These are phyloP conservation scores for Thalassiosira livingstoniorum DNA, from an alignment of 352 stramenopile species.

Conservation along the genomic window DNA sequence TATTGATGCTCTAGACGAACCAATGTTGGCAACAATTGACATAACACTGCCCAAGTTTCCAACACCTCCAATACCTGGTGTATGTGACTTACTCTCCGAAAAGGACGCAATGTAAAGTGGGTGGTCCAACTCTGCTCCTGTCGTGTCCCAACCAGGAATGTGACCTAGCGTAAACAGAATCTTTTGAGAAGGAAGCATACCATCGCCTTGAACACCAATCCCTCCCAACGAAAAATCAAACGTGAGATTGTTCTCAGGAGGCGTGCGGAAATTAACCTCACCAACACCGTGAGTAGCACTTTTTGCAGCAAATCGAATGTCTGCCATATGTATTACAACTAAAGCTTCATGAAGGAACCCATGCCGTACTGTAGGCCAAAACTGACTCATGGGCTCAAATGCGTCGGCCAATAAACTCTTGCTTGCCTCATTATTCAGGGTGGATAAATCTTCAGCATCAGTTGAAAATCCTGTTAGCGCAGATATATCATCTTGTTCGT, in stretches of 20 bases:
- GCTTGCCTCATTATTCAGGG: slow-evolving; percentile 9
- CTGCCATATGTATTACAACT: slow-evolving; percentile 52
- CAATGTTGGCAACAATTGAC: slow-evolving; percentile 23
- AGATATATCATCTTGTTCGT: slow-evolving; percentile 57
- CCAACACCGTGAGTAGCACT: too few relatives aligned
- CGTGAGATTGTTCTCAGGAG: slow-evolving; percentile 5
- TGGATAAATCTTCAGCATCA: slow-evolving; percentile 47
- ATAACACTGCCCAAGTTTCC: too few relatives aligned
- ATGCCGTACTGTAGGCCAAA: slow-evolving; percentile 50
- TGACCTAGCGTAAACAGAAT: slow-evolving; percentile 51
- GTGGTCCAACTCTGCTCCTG: background rate
- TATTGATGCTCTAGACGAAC: slow-evolving; percentile 25
- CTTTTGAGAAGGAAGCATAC: slow-evolving; percentile 3
- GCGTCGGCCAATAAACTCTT: slow-evolving; percentile 8
- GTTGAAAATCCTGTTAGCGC: slow-evolving; percentile 61
- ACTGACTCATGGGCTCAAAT: slow-evolving; percentile 53
- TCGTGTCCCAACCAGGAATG: slow-evolving; percentile 15
- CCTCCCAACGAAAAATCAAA: slow-evolving; percentile 50
- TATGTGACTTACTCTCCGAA: background rate
- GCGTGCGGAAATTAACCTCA: too few relatives aligned
- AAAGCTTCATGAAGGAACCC: slow-evolving; percentile 56
- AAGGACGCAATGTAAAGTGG: background rate
- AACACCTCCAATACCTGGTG: background rate
- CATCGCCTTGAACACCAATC: slow-evolving; percentile 23
- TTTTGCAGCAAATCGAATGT: slow-evolving; percentile 41